Base-by-base conservation (phyloP, 1,284 basidiomycete genomes). In the Microbotryomycetes sp. region DNA sequence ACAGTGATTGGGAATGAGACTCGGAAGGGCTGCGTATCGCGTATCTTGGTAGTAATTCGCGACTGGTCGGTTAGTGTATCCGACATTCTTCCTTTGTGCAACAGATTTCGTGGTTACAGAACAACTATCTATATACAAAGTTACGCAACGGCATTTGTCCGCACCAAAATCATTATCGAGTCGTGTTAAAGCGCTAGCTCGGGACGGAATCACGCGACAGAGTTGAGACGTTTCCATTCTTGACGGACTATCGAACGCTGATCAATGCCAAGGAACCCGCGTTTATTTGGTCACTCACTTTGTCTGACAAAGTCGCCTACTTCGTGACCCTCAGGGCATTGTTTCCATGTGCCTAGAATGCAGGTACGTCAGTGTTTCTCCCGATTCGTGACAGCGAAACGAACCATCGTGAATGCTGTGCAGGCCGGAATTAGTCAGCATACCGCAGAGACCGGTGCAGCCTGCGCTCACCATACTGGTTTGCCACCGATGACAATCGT, bases 1-100 rank as follows among this genome's bases (percentile, higher is more conserved):
- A 69, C 28, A 64, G 62, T n/a, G 70, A 71, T 45, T 70, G 70
- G 66, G 70, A 71, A 60, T 70, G 35, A 41, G 18, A 9, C 11
- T 18, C 18, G n/a, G n/a, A n/a, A n/a, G n/a, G n/a, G n/a, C n/a
- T n/a, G n/a, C n/a, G n/a, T n/a, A n/a, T n/a, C n/a, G n/a, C n/a
- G n/a, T n/a, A n/a, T n/a, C n/a, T n/a, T n/a, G n/a, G n/a, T n/a
- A n/a, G n/a, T n/a, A n/a, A n/a, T n/a, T n/a, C n/a, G n/a, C n/a
- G n/a, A n/a, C n/a, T n/a, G n/a, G n/a, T n/a, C n/a, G n/a, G n/a
- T n/a, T n/a, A n/a, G n/a, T n/a, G n/a, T n/a, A n/a, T n/a, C n/a
- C n/a, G n/a, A n/a, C n/a, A n/a, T n/a, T n/a, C n/a, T n/a, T n/a
- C n/a, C n/a, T n/a, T n/a, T n/a, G n/a, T n/a, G n/a, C n/a, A n/a